Conservation (phyloP, 352 stramenopile species). For the Pythium biforme region DNA sequence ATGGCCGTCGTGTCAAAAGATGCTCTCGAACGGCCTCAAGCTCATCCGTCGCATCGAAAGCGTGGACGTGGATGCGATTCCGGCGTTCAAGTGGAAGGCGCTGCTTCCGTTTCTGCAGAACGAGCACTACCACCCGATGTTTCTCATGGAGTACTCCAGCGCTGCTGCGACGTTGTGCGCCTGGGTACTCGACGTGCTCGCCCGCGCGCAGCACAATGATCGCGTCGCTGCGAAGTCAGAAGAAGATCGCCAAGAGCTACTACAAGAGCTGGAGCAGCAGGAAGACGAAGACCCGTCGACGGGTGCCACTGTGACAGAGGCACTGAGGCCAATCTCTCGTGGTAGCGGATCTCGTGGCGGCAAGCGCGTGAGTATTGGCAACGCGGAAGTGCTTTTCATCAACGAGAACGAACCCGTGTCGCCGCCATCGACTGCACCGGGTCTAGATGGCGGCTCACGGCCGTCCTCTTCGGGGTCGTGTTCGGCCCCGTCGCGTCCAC, state of each 20-base stretch:
- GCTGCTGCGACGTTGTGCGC: constrained; percentile 58
- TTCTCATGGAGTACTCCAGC: constrained; percentile 49
- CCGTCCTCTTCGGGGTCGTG: constrained; percentile 6
- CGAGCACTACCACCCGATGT: constrained; percentile 65
- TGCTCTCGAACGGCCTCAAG: constrained; percentile 46
- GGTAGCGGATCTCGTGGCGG: constrained; percentile 1
- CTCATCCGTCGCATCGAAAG: constrained; percentile 48
- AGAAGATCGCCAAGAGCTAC: constrained; percentile 47
- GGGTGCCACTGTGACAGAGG: not conserved
- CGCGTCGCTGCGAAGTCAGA: constrained; percentile 32
- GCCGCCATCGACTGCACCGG: constrained; percentile 5
- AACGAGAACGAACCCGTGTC: constrained; percentile 66
- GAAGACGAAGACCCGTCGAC: constrained; percentile 26
- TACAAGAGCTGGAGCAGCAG: constrained; percentile 60
- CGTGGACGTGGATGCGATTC: constrained; percentile 42
- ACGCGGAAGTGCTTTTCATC: constrained; percentile 65
- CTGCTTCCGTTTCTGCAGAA: constrained; percentile 70
- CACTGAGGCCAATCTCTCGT: constrained; percentile 10
- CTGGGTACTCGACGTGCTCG: constrained; percentile 56
- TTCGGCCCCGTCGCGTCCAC: not conserved
- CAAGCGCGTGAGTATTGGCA: constrained; percentile 67
- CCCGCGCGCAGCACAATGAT: constrained; percentile 39
- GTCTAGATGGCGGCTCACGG: not conserved
- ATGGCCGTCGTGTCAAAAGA: constrained; percentile 64
- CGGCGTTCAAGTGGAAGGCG: constrained; percentile 74